phyloP scores from a whole-genome alignment of 768 basidiomycete genomes.

The Tylopilus rubrobrunneus region DNA sequence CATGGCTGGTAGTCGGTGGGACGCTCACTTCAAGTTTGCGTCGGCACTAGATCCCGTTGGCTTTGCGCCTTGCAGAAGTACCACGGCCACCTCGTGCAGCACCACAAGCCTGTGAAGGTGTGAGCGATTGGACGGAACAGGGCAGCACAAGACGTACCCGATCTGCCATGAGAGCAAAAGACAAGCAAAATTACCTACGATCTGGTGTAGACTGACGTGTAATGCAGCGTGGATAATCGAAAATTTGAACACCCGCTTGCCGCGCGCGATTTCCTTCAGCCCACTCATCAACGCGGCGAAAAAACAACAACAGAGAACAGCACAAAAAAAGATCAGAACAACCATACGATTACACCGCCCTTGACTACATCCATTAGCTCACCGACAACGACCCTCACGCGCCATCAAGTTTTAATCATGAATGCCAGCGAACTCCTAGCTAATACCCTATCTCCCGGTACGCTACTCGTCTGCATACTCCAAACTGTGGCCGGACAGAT shows the following conservation, averaged over 20 bases:
- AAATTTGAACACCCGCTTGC: slow-evolving; percentile 36
- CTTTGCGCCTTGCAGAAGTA: slow-evolving; percentile 29
- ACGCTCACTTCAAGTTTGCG: slow-evolving; percentile 28
- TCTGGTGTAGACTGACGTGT: no score
- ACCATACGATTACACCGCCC: slow-evolving; percentile 11
- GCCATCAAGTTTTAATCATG: no score
- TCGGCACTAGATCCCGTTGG: slow-evolving; percentile 17
- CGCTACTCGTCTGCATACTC: no score
- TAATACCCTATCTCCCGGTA: no score
- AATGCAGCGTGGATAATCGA: no score
- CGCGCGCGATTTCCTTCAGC: slow-evolving; percentile 29
- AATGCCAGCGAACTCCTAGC: no score
- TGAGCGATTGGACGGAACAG: slow-evolving; percentile 8
- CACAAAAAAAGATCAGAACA: slow-evolving; percentile 10
- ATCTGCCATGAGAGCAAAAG: slow-evolving; percentile 26
- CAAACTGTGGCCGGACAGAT: no score
- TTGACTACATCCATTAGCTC: no score
- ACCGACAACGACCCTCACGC: no score
- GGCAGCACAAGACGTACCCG: slow-evolving; percentile 19
- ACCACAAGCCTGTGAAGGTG: slow-evolving; percentile 55
- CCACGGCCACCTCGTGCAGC: no score
- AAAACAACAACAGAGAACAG: no score
- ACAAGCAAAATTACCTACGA: slow-evolving; percentile 11
- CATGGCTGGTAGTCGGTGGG: slow-evolving; percentile 5
- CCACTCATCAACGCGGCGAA: slow-evolving; percentile 10